These are phyloP conservation scores for Croton setiger DNA, from an alignment of 441 rosid species.

Conservation along the genomic window DNA sequence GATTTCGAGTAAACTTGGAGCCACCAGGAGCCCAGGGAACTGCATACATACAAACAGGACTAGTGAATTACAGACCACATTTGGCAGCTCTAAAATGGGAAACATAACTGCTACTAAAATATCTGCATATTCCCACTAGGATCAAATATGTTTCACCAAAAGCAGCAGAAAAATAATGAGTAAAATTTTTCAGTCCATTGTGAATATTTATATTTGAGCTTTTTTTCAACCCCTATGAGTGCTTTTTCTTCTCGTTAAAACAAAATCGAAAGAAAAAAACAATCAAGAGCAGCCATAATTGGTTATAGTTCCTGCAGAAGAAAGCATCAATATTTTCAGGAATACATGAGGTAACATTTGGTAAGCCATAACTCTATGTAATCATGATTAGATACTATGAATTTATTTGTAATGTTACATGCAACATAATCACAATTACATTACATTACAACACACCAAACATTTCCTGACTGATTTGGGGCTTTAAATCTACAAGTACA, in stretches of 20 bases:
- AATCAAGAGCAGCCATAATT: background rate
- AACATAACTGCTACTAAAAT: background rate
- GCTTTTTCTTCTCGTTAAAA: background rate
- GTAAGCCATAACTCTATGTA: too few species aligned
- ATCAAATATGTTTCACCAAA: background rate
- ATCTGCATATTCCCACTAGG: conserved; percentile 1
- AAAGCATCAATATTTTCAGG: background rate
- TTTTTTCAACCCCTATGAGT: background rate
- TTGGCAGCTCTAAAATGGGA: background rate
- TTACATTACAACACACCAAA: too few species aligned
- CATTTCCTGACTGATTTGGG: background rate
- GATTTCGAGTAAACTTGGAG: conserved; percentile 85
- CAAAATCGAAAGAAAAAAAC: background rate
- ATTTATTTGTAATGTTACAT: too few species aligned
- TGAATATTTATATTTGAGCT: background rate
- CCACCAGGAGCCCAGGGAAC: conserved; percentile 99
- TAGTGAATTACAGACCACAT: conserved; percentile 15
- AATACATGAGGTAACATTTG: too few species aligned
- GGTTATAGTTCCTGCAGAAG: background rate
- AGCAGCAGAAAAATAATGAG: background rate
- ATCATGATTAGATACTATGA: too few species aligned
- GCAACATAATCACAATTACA: too few species aligned
- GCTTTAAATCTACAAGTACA: background rate
- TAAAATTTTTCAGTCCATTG: background rate
- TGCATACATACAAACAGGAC: conserved; percentile 34